Evolutionary conservation across 768 basidiomycete species (phyloP), one percentile per base, ranked within the genome.

Genomic region (Termitomyces sp.): DNA sequence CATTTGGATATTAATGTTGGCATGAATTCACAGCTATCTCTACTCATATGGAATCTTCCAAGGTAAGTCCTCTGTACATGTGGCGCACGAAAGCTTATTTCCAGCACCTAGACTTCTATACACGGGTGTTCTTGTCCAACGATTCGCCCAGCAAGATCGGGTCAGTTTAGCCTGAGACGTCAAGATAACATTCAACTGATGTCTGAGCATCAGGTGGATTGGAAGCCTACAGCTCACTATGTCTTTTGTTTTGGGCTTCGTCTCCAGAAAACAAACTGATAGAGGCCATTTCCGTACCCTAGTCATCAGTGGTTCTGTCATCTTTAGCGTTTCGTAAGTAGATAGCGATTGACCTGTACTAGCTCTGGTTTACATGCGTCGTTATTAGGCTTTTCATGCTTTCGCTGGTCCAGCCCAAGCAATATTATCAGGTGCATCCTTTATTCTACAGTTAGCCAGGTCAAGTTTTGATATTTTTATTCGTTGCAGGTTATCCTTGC

Each of bases 331-430:
- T 38, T 66, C 63, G 63, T 59, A 35, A 41, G 58, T 6, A 30
- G 53, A 40, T 2, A 5, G 3, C 3, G 9, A 34, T 15, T 12
- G 10, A 21, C 10, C 2, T 9, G 10, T 1, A 8, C 8, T 7
- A 2, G 12, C 2, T 2, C 19, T 15, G 3, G 14, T 1, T 10
- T 3, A 15, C 12, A 8, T 26, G n/a, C 5, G 6, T 38, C 10
- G 2, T 12, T 2, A 7, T 50, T n/a, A 19, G 70, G 0, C 48
- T 71, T 19, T 76, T 76, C 53, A 70, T 73, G 70, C 56, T 76
- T 24, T 76, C 74, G 6, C 53, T 73, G n/a, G 24, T 68, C 71
- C 64, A 67, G 12, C 53, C 30, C 8, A 6, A 32, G 8, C 30
- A 68, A 19, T 75, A 72, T 40, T 74, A 75, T 24, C 68, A 71